These are phyloP conservation scores for Capsicum rhomboideum DNA, from an alignment of 257 asterid genomes.

Conservation along the genomic window DNA sequence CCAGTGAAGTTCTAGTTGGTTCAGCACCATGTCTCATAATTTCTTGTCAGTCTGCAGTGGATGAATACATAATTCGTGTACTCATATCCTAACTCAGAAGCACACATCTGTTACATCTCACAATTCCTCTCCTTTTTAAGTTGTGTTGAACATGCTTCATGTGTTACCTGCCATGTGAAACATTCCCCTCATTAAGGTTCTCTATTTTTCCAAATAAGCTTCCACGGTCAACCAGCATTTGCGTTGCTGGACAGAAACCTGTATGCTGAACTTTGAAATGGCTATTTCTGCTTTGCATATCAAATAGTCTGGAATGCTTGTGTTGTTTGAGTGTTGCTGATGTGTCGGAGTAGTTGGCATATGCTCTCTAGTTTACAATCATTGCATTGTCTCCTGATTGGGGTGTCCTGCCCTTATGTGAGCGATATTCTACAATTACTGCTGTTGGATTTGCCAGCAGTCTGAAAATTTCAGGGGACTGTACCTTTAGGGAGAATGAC, in stretches of 20 bases:
- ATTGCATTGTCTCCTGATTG: not conserved
- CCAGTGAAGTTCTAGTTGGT: not conserved
- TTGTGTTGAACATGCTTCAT: not conserved
- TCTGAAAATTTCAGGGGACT: not conserved
- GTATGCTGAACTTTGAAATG: not conserved
- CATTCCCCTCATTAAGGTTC: not conserved
- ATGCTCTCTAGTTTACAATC: not conserved
- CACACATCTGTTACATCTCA: not conserved
- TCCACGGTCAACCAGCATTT: not conserved
- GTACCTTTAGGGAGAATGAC: not conserved
- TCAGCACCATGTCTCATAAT: not conserved
- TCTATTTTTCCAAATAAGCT: not conserved
- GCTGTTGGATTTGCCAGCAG: not conserved
- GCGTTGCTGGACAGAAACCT: not conserved
- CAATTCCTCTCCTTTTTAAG: not conserved
- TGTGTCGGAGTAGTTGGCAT: not conserved
- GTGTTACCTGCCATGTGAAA: not conserved
- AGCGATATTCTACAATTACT: not conserved
- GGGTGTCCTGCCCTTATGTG: not conserved
- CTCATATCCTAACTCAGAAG: not conserved
- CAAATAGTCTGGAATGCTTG: not conserved
- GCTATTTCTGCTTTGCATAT: not conserved
- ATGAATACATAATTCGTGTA: not conserved
- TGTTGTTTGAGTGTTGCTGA: not conserved
- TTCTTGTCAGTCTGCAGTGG: not conserved